Conservation (phyloP, 495 filamentous ascomycete species). For the Talaromyces thailandensis region DNA sequence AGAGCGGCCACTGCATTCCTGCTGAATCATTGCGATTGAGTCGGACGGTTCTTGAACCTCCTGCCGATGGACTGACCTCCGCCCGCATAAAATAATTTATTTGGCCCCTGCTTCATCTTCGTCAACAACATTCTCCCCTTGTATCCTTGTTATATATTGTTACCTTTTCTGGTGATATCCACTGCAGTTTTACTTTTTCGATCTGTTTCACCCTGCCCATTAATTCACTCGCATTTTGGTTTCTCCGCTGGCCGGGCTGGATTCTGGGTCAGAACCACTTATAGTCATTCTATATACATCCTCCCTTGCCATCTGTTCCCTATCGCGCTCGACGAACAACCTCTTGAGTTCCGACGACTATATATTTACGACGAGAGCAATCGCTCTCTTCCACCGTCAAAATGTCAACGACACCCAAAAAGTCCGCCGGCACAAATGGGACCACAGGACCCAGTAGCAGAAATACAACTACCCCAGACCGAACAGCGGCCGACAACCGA, state of each 20-base stretch:
- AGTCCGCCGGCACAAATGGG: neutral
- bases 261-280: neutral
- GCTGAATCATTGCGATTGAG: neutral
- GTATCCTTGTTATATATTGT: neutral
- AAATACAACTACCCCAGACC: slow-evolving; percentile 1
- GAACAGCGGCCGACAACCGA: slow-evolving; percentile 1
- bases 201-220: neutral
- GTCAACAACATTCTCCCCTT: neutral
- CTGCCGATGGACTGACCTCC: neutral
- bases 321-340: neutral
- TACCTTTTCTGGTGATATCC: neutral
- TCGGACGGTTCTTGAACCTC: neutral
- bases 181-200: neutral
- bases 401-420: slow-evolving; percentile 5
- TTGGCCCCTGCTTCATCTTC: slow-evolving; percentile 3
- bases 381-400: neutral
- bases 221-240: neutral
- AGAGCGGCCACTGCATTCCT: neutral
- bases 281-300: neutral
- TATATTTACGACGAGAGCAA: neutral
- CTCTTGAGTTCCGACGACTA: neutral
- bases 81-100: slow-evolving; percentile 1
- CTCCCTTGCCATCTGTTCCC: neutral
- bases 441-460: slow-evolving; percentile 2
- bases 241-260: neutral